A percentile compares a stretch with the other conserved stretches of the same genome.
Evolutionary conservation across 495 filamentous ascomycete genomes (phyloP).

Genomic region (Parathielavia hyrcaniae): DNA sequence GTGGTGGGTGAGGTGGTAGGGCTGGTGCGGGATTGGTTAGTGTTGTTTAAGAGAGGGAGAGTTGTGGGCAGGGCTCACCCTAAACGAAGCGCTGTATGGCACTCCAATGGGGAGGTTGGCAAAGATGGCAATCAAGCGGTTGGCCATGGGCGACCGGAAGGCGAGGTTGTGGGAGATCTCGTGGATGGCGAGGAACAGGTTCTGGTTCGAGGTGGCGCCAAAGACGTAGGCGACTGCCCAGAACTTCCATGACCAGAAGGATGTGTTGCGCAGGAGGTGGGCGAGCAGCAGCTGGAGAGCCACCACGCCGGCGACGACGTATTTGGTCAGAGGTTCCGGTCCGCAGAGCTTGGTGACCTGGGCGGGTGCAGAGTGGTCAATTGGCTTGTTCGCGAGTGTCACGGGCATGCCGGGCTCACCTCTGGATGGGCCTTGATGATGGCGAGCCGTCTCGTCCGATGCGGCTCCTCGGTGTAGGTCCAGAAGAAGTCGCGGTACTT

Average conservation of each 20-base stretch:
- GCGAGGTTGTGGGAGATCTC: conserved; percentile 98
- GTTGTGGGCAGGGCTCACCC: conserved; percentile 43
- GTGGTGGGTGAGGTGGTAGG: conserved; percentile 98
- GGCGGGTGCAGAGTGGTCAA: conserved; percentile 4
- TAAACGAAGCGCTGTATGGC: conserved; percentile 93
- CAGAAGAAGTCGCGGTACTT: conserved; percentile 60
- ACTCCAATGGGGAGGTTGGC: conserved; percentile 94
- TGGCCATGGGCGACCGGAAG: conserved; percentile 76
- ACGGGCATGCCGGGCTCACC: conserved; percentile 44
- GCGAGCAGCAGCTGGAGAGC: conserved; percentile 73
- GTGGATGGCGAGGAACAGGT: conserved; percentile 97
- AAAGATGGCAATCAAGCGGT: conserved; percentile 80
- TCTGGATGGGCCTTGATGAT: conserved; percentile 99
- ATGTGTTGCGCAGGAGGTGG: conserved; percentile 67
- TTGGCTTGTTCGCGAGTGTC: background rate
- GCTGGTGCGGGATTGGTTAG: conserved; percentile 41
- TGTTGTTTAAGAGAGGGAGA: background rate
- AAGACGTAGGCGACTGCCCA: conserved; percentile 84
- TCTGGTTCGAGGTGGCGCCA: conserved; percentile 96
- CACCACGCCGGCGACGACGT: conserved; percentile 79
- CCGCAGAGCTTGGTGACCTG: conserved; percentile 97
- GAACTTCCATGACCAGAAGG: conserved; percentile 77
- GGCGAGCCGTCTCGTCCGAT: conserved; percentile 77
- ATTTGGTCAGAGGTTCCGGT: conserved; percentile 92
- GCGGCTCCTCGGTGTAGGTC: conserved; percentile 98